Evolutionary conservation across 1,284 basidiomycete genomes (phyloP).

Genomic region (Ustilago lituana): DNA sequence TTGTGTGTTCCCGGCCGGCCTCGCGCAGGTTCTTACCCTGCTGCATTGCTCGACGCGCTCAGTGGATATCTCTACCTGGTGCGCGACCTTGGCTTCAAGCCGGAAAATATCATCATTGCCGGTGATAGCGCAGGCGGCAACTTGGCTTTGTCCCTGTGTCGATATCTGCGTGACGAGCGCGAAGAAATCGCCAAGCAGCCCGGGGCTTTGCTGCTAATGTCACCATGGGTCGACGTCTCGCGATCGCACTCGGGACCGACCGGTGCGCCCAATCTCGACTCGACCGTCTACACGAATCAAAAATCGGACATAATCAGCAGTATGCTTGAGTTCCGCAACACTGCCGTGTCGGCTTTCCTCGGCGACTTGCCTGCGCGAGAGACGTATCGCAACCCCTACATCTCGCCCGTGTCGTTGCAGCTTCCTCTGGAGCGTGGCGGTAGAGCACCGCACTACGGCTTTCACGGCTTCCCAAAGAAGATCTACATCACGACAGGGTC

Average conservation of each 20-base stretch:
- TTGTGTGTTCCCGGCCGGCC: constrained; percentile 53
- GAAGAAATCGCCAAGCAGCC: constrained; percentile 35
- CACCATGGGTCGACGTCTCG: constrained; percentile 64
- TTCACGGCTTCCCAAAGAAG: constrained; percentile 53
- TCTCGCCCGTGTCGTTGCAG: constrained; percentile 61
- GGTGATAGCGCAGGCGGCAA: constrained; percentile 80
- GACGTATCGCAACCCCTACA: constrained; percentile 62
- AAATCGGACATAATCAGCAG: constrained; percentile 58
- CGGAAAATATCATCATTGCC: constrained; percentile 73
- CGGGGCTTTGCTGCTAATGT: constrained; percentile 54
- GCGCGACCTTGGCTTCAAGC: constrained; percentile 48
- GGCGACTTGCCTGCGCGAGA: constrained; percentile 59
- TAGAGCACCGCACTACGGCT: constrained; percentile 53
- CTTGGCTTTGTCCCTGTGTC: constrained; percentile 72
- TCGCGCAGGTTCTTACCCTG: constrained; percentile 56
- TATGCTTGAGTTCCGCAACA: constrained; percentile 60
- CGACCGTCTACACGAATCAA: constrained; percentile 46
- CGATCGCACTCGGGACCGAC: constrained; percentile 62
- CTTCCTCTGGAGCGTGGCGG: constrained; percentile 47
- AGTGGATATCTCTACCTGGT: constrained; percentile 62
- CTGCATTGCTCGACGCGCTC: constrained; percentile 59
- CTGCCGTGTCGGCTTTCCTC: constrained; percentile 58
- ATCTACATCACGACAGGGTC: constrained; percentile 58
- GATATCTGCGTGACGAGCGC: constrained; percentile 65
- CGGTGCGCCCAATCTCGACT: constrained; percentile 52